Evolutionary conservation across 768 basidiomycete genomes (phyloP), one percentile per base, ranked within the genome.

Genomic region (Mycena galericulata): DNA sequence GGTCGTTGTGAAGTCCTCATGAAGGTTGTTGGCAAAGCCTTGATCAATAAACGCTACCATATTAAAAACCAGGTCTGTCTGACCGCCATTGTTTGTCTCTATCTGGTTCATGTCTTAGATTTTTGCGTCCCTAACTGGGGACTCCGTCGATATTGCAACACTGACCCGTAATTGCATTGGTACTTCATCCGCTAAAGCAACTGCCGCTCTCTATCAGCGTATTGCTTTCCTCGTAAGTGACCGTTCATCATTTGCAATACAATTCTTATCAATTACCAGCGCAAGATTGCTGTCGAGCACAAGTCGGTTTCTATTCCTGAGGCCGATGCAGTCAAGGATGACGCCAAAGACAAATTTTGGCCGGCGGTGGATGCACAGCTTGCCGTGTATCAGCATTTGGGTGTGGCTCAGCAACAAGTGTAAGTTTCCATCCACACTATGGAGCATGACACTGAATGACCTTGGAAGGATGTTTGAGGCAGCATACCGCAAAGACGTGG

Each of bases 161-260:
- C 54, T 64, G 0, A 53, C 62, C 11, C 53, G 53, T 9, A 1
- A 11, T 12, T 64, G 62, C 54, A 64, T 64, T 17, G 43, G 53
- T 9, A 26, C 40, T 3, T 53, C 62, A 10, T 9, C 38, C 0
- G 41, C 22, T 51, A 32, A 45, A 41, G 20, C 62, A n/a, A 63
- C 51, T 0, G 62, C 51, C 10, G 51, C 40, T 20, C 2, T 63
- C 12, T 63, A 63, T 54, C 62, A 54, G 30, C 50, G 62, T 4
- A 38, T 63, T 11, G 49, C 45, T 1, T 29, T 59, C 15, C 22
- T 59, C 3, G 58, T 59, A 20, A 27, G 58, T 34, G 1, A n/a
- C n/a, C n/a, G 26, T 47, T 47, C 24, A 26, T 47, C 12, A 26
- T n/a, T n/a, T 10, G 17, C 3, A 26, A 4, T 20, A 26, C 22